A percentile compares a stretch with the other conserved stretches of the same genome.
Conservation (phyloP, 2,329 filamentous ascomycete genomes). For the Pseudocercospora fijiensis region DNA sequence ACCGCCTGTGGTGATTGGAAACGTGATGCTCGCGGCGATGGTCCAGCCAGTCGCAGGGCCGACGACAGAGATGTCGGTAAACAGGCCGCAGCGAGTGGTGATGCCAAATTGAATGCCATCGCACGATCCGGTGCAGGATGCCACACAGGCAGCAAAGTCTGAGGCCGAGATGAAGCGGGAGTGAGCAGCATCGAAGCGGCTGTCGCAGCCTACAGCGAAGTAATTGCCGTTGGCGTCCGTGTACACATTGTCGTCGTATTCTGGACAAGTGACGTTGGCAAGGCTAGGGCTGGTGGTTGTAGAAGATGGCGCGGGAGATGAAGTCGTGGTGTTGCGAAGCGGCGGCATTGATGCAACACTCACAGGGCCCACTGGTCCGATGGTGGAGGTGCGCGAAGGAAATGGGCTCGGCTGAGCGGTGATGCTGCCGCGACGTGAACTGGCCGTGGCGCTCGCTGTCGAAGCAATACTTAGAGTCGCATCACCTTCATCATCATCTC, state of each 20-base stretch:
- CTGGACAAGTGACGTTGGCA: slow-evolving; percentile 20
- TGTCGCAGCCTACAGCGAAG: slow-evolving; percentile 26
- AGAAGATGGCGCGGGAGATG: slow-evolving; percentile 1
- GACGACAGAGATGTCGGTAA: slow-evolving; percentile 24
- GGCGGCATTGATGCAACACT: slow-evolving; percentile 9
- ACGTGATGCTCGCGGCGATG: slow-evolving; percentile 20
- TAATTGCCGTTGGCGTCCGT: slow-evolving; percentile 17
- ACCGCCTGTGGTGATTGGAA: slow-evolving; percentile 9
- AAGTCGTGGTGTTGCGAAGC: slow-evolving; percentile 5
- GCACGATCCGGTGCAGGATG: slow-evolving; percentile 26
- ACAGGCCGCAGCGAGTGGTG: slow-evolving; percentile 25
- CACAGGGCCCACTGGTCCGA: slow-evolving; percentile 11
- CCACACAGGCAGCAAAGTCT: slow-evolving; percentile 23
- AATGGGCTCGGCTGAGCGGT: slow-evolving; percentile 22
- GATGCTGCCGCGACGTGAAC: slow-evolving; percentile 15
- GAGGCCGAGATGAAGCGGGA: slow-evolving; percentile 23
- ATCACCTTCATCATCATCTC: slow-evolving; percentile 14
- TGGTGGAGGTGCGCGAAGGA: neutral
- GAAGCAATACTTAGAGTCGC: slow-evolving; percentile 7
- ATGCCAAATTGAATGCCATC: slow-evolving; percentile 27
- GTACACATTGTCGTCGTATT: slow-evolving; percentile 21
- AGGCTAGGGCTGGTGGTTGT: slow-evolving; percentile 12
- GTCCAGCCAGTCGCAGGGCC: slow-evolving; percentile 25
- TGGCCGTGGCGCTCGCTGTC: slow-evolving; percentile 5
- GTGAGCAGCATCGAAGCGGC: slow-evolving; percentile 23